These are phyloP conservation scores for Candida michaelii DNA, from an alignment of 805 yeast species.

Conservation along the genomic window DNA sequence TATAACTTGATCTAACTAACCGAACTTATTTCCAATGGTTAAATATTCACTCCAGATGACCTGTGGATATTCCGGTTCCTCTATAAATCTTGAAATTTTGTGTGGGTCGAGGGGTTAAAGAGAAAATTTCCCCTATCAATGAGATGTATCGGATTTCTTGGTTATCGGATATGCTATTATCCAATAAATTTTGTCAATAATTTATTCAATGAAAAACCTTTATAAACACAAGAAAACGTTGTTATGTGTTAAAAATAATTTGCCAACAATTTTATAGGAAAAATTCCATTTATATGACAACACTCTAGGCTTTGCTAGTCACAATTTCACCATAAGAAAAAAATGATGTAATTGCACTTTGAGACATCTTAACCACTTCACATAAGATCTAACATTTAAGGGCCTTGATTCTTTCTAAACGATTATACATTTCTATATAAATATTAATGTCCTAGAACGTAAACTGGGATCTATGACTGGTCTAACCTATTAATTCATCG, in stretches of 20 bases:
- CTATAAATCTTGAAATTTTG: background rate
- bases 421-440: no score
- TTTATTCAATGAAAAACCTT: no score
- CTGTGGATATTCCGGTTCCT: slow-evolving; percentile 3
- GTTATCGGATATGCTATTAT: background rate
- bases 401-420: no score
- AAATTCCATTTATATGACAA: background rate
- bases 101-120: slow-evolving; percentile 6
- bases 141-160: background rate
- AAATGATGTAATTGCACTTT: slow-evolving; percentile 3
- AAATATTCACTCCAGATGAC: no score
- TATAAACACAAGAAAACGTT: no score
- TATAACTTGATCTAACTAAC: no score
- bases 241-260: no score
- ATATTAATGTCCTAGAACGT: no score
- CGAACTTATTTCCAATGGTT: no score
- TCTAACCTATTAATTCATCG: no score
- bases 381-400: background rate
- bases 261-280: background rate
- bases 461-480: no score
- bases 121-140: slow-evolving; percentile 1
- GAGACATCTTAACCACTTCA: slow-evolving; percentile 1
- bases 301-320: slow-evolving; percentile 2
- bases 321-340: slow-evolving; percentile 1
- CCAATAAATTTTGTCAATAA: no score